Conservation (phyloP, 2,329 filamentous ascomycete species). For the Karstenula rhodostoma region DNA sequence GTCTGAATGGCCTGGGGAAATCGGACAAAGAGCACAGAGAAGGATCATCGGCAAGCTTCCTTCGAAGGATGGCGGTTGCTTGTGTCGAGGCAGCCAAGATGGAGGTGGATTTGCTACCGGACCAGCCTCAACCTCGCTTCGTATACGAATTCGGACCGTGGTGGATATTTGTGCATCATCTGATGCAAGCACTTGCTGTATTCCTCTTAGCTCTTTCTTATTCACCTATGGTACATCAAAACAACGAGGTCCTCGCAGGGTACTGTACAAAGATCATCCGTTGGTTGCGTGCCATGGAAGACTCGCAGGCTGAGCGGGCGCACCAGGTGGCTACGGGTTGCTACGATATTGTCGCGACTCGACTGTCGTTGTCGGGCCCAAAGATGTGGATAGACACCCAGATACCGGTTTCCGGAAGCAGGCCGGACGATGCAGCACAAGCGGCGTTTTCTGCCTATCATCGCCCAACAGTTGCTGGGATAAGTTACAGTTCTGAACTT, state of each 20-base stretch:
- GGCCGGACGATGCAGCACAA: not conserved
- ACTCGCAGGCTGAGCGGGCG: slow-evolving; percentile 36
- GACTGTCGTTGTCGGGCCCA: slow-evolving; percentile 22
- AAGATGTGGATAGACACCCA: slow-evolving; percentile 22
- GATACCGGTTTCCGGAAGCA: not conserved
- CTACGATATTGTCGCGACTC: slow-evolving; percentile 30
- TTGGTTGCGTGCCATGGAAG: slow-evolving; percentile 47
- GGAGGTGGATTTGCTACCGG: slow-evolving; percentile 47
- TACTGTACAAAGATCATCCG: slow-evolving; percentile 41
- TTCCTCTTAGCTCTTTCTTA: slow-evolving; percentile 50
- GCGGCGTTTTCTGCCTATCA: not conserved
- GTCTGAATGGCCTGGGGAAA: slow-evolving; percentile 41
- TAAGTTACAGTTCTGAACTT: not conserved
- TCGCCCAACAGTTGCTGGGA: not conserved
- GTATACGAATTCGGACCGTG: slow-evolving; percentile 49
- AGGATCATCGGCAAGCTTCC: slow-evolving; percentile 34
- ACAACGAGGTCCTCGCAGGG: slow-evolving; percentile 28
- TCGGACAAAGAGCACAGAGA: slow-evolving; percentile 24
- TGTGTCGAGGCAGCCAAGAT: slow-evolving; percentile 50
- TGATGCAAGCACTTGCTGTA: slow-evolving; percentile 52
- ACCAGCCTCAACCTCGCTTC: slow-evolving; percentile 36
- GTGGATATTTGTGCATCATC: slow-evolving; percentile 52
- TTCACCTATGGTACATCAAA: slow-evolving; percentile 29
- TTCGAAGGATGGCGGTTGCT: slow-evolving; percentile 40
- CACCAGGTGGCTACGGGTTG: slow-evolving; percentile 29